Conservation (phyloP, 2,329 filamentous ascomycete species). For the Ascochyta fabae region DNA sequence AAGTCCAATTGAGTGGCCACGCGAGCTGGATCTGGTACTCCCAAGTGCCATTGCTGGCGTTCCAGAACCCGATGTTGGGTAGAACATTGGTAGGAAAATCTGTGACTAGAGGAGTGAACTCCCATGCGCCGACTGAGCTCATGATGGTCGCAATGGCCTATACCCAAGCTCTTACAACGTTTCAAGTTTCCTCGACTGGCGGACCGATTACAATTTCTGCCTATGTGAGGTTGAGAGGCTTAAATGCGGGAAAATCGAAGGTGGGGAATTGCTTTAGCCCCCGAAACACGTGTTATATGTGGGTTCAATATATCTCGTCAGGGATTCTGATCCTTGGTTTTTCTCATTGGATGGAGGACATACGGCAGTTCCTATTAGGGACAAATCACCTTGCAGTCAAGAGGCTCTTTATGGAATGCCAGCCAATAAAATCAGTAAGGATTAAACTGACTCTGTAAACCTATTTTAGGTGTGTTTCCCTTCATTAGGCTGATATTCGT, state of each 20-base stretch:
- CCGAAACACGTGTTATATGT: constrained; percentile 1
- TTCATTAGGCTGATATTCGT: no score
- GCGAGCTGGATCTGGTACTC: constrained; percentile 43
- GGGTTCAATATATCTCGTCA: background rate
- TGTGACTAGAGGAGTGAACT: constrained; percentile 35
- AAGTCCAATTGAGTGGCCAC: constrained; percentile 44
- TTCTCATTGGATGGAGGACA: background rate
- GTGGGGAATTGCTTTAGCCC: background rate
- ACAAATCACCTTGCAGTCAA: background rate
- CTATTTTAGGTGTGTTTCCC: no score
- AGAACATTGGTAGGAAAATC: constrained; percentile 33
- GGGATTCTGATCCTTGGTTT: background rate
- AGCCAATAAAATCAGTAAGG: background rate
- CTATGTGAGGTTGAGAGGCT: background rate
- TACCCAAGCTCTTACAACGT: background rate
- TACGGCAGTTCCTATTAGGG: background rate
- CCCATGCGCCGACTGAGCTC: constrained; percentile 36
- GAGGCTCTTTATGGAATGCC: background rate
- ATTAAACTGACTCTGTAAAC: no score
- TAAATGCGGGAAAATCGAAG: background rate
- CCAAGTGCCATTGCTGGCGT: constrained; percentile 43
- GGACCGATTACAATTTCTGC: background rate
- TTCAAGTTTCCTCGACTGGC: background rate
- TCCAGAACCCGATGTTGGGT: constrained; percentile 40
- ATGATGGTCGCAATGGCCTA: constrained; percentile 7